Evolutionary conservation across 2,329 filamentous ascomycete species (phyloP).

Genomic region (Calonectria multiphialidica): DNA sequence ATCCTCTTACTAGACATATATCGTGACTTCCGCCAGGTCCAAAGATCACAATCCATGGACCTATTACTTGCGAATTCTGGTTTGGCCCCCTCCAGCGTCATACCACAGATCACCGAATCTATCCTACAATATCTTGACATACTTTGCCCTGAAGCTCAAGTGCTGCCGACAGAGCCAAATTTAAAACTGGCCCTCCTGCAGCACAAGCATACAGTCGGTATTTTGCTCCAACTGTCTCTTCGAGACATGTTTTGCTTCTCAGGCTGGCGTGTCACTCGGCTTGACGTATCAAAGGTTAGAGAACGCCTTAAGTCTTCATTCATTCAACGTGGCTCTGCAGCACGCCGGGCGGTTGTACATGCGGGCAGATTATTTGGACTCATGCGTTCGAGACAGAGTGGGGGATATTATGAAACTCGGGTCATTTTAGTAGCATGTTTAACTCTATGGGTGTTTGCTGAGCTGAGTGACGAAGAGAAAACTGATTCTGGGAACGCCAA

Average conservation of each 20-base stretch:
- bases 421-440: not conserved
- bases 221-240: not conserved
- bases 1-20: not conserved
- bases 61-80: not conserved
- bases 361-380: not conserved
- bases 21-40: not conserved
- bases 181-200: not conserved
- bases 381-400: not conserved
- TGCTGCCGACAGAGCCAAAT: not conserved
- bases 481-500: not conserved
- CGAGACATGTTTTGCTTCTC: conserved; percentile 1
- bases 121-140: not conserved
- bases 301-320: not conserved
- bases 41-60: not conserved
- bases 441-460: not conserved
- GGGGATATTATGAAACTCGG: not conserved
- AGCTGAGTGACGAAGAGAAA: not conserved
- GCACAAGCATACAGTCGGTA: not conserved
- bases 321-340: not conserved
- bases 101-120: not conserved
- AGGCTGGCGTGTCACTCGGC: not conserved
- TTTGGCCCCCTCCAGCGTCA: not conserved
- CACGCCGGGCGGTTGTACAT: not conserved
- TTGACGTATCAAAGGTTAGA: not conserved
- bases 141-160: not conserved